Evolutionary conservation across 345 rosid genomes (phyloP), one percentile per base, ranked within the genome.

Genomic region (Citrus sp.): DNA sequence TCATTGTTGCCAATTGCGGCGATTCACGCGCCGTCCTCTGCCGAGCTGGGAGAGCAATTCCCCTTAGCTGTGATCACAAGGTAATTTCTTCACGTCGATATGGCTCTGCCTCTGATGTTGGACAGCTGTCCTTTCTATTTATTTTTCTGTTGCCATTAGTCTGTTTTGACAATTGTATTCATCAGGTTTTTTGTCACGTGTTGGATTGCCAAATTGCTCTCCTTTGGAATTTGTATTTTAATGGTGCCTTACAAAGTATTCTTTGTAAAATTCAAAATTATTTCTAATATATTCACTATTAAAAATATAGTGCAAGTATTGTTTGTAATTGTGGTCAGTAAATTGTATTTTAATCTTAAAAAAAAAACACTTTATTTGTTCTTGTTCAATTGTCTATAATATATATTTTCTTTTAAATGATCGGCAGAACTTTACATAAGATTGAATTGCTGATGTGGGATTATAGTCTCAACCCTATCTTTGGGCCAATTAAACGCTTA

Each of bases 11-110:
- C 24, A 90, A 89, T 70, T 87, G 91, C 73, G 92, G 94, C 8
- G 94, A 89, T 77, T 90, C 94, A 55, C 92, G 91, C 63, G 91
- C 92, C 79, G 90, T 89, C 70, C 90, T 91, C n/a, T 83, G 86
- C 80, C 86, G 90, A 1, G 89, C 77, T 6, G 87, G 91, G 8
- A 79, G 63, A 76, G 87, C 88, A 21, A 28, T 87, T 49, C 89
- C 92, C 24, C 88, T 90, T 25, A 85, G 88, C 40, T 72, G 66
- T 14, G 94, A 90, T 82, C 94, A 89, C 61, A 90, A 89, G 92
- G 91, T 90, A 67, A 69, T 87, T 72, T 76, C 7, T 46, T 4
- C 37, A 72, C 49, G 28, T 28, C 63, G 46, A 25, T 76, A 3
- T 72, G 72, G 22, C 51, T 21, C 19, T 67, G 67, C 14, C 51